Evolutionary conservation across 2,329 filamentous ascomycete genomes (phyloP), one percentile per base, ranked within the genome.

Genomic region (Aspergillus glaucus): DNA sequence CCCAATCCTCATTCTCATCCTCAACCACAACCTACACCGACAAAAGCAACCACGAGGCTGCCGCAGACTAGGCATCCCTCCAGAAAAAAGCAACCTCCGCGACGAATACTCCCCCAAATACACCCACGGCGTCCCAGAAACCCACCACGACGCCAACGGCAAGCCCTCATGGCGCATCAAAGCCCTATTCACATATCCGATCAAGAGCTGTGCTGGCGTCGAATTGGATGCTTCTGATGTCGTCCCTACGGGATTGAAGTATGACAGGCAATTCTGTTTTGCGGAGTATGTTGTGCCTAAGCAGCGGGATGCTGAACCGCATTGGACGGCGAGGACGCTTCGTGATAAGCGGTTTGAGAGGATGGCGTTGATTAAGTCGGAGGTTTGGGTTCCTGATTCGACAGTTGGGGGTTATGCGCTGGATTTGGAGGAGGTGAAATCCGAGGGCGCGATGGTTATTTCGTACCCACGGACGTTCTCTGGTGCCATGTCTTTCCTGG

Each of bases 221-320:
- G 88, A 93, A 69, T 68, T 95, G 43, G 71, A 79, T 45, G 72
- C 77, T 52, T 80, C 80, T 51, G 78, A 80, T 47, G 77, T 93
- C 14, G 69, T 88, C 42, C 73, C 80, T 5, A 81, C 80, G 2
- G 89, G 90, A 2, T 75, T 95, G 49, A 79, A 85, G 63, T 87
- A 86, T 66, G 90, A 96, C 68, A 81, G 89, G 5, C 80, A 92
- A 57, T 95, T 90, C 72, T 85, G 82, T 43, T 88, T 96, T 63
- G 89, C 87, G 1, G 85, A 91, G 66, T 65, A 75, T 37, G 64
- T 73, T 32, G 68, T 68, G 4, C 65, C 66, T 46, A 9, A 37
- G 15, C 15, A 19, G 44, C 51, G 43, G 43, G 49, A 43, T n/a
- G 7, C 24, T 10, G 10, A 69, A 72, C 43, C 75, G 75, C 56